Evolutionary conservation across 129 eudicot genomes (phyloP).

Genomic region (Smallanthus sonchifolius): DNA sequence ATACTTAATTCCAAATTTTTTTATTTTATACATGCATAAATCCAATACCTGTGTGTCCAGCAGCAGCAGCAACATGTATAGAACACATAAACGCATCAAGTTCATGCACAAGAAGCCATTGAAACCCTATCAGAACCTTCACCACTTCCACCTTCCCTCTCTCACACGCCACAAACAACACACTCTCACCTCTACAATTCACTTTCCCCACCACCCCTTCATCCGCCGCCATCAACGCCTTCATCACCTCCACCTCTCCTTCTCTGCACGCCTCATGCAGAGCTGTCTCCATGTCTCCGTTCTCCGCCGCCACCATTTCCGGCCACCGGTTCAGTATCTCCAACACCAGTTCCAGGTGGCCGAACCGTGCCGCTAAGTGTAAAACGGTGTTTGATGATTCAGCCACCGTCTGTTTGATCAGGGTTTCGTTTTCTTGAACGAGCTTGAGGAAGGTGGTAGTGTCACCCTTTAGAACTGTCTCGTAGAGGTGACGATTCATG

Average conservation of each 20-base stretch:
- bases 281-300: constrained; percentile 43
- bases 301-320: constrained; percentile 39
- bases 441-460: constrained; percentile 27
- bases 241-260: constrained; percentile 39
- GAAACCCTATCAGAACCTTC: constrained; percentile 33
- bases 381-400: constrained; percentile 39
- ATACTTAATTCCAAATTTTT: too few species aligned
- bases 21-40: too few species aligned
- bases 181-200: constrained; percentile 44
- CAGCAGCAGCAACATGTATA: constrained; percentile 57
- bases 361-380: constrained; percentile 56
- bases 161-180: constrained; percentile 44
- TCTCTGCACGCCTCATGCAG: constrained; percentile 54
- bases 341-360: constrained; percentile 33
- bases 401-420: constrained; percentile 18
- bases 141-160: constrained; percentile 48
- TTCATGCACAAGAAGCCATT: constrained; percentile 41
- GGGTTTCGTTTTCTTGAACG: constrained; percentile 18
- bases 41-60: constrained; percentile 41
- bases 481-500: constrained; percentile 41
- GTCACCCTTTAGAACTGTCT: constrained; percentile 35
- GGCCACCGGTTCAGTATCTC: constrained; percentile 38
- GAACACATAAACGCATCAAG: constrained; percentile 39
- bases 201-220: constrained; percentile 34
- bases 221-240: constrained; percentile 25